Evolutionary conservation across 768 basidiomycete species (phyloP).

Genomic region (Erythrobasidium yunnanense): DNA sequence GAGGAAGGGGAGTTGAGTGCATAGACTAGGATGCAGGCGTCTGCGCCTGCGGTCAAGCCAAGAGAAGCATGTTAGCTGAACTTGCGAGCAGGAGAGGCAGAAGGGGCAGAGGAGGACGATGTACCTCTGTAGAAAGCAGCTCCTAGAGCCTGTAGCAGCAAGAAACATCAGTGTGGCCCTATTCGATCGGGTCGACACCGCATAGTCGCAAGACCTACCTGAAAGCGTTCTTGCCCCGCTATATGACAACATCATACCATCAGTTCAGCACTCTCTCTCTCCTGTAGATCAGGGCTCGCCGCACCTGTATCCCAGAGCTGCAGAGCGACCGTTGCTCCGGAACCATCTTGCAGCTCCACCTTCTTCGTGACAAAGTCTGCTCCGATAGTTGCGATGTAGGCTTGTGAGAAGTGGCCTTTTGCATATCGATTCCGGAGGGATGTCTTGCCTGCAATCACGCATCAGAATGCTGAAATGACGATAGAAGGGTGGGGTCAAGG

Average conservation of each 20-base stretch:
- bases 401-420: constrained; percentile 4
- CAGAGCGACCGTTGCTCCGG: background rate
- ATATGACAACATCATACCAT: background rate
- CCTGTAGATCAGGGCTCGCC: background rate
- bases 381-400: constrained; percentile 28
- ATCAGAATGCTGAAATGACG: background rate
- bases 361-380: constrained; percentile 28
- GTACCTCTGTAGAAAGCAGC: constrained; percentile 14
- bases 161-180: too few relatives aligned
- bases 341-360: constrained; percentile 13
- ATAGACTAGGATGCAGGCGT: constrained; percentile 29
- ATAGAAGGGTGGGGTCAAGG: background rate
- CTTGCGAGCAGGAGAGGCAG: background rate
- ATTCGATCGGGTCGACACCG: too few relatives aligned
- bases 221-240: constrained; percentile 30
- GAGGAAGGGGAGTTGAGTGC: background rate
- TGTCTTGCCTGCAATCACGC: constrained; percentile 5
- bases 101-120: background rate
- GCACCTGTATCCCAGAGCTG: constrained; percentile 28
- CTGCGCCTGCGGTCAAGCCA: constrained; percentile 11
- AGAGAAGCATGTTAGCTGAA: background rate
- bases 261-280: background rate
- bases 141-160: background rate
- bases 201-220: background rate
- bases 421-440: constrained; percentile 8